A percentile compares a stretch with the other conserved stretches of the same genome.
These are phyloP conservation scores for Penicillium arizonense DNA, from an alignment of 495 filamentous ascomycete genomes.

Conservation along the genomic window DNA sequence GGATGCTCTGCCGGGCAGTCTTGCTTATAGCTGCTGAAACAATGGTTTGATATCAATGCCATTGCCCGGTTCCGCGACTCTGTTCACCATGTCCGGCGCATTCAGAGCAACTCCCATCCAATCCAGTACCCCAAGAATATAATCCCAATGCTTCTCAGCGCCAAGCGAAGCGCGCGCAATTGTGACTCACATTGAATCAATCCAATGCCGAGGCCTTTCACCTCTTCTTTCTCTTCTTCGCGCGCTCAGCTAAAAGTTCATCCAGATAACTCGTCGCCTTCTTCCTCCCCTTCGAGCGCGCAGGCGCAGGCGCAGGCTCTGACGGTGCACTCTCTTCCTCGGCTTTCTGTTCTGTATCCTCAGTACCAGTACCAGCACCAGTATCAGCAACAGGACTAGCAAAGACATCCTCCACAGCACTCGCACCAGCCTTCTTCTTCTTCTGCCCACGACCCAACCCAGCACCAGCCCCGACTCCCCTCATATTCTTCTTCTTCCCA, in stretches of 20 bases:
- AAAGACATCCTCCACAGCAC: slow-evolving; percentile 7
- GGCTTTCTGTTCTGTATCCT: background rate
- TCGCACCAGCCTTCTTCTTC: slow-evolving; percentile 3
- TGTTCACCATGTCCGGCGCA: background rate
- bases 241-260: slow-evolving; percentile 48
- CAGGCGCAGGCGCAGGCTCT: slow-evolving; percentile 10
- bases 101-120: background rate
- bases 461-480: slow-evolving; percentile 7
- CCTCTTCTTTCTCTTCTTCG: slow-evolving; percentile 56
- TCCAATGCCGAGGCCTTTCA: slow-evolving; percentile 24
- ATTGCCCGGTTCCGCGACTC: too few species aligned
- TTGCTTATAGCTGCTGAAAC: background rate
- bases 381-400: background rate
- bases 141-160: background rate
- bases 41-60: background rate
- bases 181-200: slow-evolving; percentile 2
- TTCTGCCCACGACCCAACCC: background rate
- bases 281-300: slow-evolving; percentile 30
- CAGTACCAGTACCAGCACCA: slow-evolving; percentile 1
- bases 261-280: slow-evolving; percentile 51
- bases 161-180: background rate
- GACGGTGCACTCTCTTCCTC: slow-evolving; percentile 2
- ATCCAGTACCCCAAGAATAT: background rate
- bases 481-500: slow-evolving; percentile 42
- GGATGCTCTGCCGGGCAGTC: too few species aligned